Evolutionary conservation across 2,329 filamentous ascomycete genomes (phyloP), one percentile per base, ranked within the genome.

Genomic region (Scorias spongiosa): DNA sequence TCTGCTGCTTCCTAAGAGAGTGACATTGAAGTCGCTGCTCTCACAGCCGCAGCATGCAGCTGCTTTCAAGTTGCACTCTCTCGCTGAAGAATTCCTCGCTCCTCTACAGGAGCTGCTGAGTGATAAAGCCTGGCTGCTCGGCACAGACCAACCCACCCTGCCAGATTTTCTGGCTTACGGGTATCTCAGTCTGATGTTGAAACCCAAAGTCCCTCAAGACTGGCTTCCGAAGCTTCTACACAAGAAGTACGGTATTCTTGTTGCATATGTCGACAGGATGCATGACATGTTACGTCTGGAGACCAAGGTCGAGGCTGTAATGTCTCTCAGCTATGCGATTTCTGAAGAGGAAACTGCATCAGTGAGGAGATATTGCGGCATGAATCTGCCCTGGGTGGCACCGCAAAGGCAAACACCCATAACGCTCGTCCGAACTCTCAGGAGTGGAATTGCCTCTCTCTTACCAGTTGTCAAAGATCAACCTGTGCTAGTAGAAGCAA

Each of bases 151-250:
- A n/a, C 70, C 75, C 0, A 76, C 76, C 2, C 76, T 73, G 44
- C 63, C 93, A 18, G 88, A 95, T 61, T 94, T 84, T 57, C 61
- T 95, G 40, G 80, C 78, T 0, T 76, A 85, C 54, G 91, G 80
- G 10, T 93, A 93, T 59, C 66, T 96, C 30, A 72, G 77, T 2
- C 65, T 95, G 41, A 82, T 91, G 67, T 67, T 81, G 1, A 68
- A 73, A 18, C 73, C 79, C 1, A 62, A 72, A 8, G 58, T 83
- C 17, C 75, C 78, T 12, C 73, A 78, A 44, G 61, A 72, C 14
- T 84, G 78, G 78, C 62, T 83, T 5, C 65, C 67, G 46, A 70
- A 76, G 42, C 69, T 71, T 1, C 68, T 84, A 55, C 59, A 64
- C 44, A 61, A 59, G 17, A 73, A 75, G 45, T 67, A 64, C 47